These are phyloP conservation scores for Mycena pura DNA, from an alignment of 768 basidiomycete species.

Conservation along the genomic window DNA sequence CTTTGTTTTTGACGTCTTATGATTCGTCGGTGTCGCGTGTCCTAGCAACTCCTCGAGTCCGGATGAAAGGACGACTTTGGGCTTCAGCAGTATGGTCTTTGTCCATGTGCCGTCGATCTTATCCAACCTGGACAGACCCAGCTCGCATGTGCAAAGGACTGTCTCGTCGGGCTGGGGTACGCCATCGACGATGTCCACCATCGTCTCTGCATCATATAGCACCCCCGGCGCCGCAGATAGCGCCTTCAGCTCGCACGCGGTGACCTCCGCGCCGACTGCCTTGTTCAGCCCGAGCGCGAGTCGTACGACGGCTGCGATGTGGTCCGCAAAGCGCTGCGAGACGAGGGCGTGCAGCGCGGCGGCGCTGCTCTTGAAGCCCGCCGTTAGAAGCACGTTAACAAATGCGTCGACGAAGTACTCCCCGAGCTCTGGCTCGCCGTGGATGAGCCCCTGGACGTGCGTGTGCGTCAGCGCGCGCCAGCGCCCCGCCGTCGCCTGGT, in stretches of 20 bases:
- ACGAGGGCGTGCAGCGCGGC: constrained; percentile 46
- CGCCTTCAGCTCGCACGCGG: constrained; percentile 62
- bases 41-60: constrained; percentile 43
- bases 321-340: constrained; percentile 49
- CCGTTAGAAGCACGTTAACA: constrained; percentile 51
- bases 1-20: too few relatives aligned
- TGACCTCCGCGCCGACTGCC: constrained; percentile 64
- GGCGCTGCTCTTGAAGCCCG: constrained; percentile 37
- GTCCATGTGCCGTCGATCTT: constrained; percentile 54
- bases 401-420: constrained; percentile 46
- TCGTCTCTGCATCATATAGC: constrained; percentile 44
- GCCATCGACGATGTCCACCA: constrained; percentile 43
- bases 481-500: constrained; percentile 57
- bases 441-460: constrained; percentile 49
- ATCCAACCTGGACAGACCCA: constrained; percentile 53
- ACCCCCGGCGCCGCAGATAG: constrained; percentile 52
- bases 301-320: constrained; percentile 49
- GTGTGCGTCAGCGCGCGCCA: constrained; percentile 63
- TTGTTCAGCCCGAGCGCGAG: constrained; percentile 59
- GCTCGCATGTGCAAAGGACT: constrained; percentile 63
- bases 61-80: constrained; percentile 60
- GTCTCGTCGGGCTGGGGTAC: constrained; percentile 32
- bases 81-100: constrained; percentile 54
- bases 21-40: too few relatives aligned
- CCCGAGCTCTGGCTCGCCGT: constrained; percentile 41